These are phyloP conservation scores for Salix caprea DNA, from an alignment of 345 rosid species.

Conservation along the genomic window DNA sequence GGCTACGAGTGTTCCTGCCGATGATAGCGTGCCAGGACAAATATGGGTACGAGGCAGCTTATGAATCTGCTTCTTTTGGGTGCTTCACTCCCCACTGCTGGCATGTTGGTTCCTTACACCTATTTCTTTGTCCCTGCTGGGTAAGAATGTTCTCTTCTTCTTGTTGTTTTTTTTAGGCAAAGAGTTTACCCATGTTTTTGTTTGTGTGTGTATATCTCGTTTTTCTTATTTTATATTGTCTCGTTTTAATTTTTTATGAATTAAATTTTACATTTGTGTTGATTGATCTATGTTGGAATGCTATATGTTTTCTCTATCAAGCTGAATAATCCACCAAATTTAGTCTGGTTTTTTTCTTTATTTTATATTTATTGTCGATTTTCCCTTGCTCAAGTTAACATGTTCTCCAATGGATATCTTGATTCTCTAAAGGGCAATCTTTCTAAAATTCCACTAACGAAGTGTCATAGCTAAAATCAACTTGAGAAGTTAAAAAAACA, in stretches of 20 bases:
- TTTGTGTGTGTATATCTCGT: too few relatives aligned
- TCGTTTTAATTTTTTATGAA: too few relatives aligned
- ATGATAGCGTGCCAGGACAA: constrained; percentile 63
- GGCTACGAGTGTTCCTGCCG: constrained; percentile 75
- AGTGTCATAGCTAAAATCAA: neutral
- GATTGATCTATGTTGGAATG: too few relatives aligned
- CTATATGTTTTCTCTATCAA: too few relatives aligned
- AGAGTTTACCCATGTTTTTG: too few relatives aligned
- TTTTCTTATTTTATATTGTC: too few relatives aligned
- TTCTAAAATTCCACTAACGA: neutral
- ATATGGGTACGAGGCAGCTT: constrained; percentile 81
- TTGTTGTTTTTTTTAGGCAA: neutral
- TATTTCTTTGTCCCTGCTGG: constrained; percentile 78
- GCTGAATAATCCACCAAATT: too few relatives aligned
- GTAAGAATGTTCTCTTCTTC: constrained; percentile 30
- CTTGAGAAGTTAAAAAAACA: neutral
- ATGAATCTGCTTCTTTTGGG: constrained; percentile 86
- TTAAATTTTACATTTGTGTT: too few relatives aligned
- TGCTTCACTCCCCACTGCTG: constrained; percentile 73
- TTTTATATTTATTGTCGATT: too few relatives aligned
- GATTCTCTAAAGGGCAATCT: neutral
- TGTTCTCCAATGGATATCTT: neutral
- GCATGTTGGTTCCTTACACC: constrained; percentile 79
- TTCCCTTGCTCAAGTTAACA: too few relatives aligned
- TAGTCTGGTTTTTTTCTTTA: too few relatives aligned